Percentiles rank a stretch among this genome's conserved stretches.
Evolutionary conservation across 2,329 filamentous ascomycete species (phyloP).

Genomic region (Talaromyces sp.): DNA sequence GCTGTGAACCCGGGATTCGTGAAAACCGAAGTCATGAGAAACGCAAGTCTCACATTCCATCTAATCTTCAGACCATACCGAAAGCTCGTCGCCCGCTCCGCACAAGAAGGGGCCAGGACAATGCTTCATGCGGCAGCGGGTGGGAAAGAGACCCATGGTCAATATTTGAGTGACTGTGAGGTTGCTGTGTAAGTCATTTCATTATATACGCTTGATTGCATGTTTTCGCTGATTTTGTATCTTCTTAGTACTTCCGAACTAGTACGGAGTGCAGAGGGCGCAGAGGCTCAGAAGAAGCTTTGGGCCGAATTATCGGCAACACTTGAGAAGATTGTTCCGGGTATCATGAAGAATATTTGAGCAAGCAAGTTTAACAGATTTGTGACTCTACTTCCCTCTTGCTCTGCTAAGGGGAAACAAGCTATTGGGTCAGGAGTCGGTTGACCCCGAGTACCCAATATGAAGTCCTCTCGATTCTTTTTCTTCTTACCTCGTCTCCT

Average conservation of each 20-base stretch:
- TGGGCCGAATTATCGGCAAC: conserved; percentile 1
- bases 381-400: background rate
- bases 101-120: conserved; percentile 11
- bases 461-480: too few species aligned
- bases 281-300: conserved; percentile 3
- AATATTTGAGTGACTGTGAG: conserved; percentile 14
- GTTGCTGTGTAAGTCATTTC: conserved; percentile 8
- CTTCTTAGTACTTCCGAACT: background rate
- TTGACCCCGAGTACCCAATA: too few species aligned
- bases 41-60: background rate
- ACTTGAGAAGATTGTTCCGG: conserved; percentile 1
- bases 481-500: too few species aligned
- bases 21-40: conserved; percentile 6
- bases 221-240: background rate
- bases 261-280: conserved; percentile 1
- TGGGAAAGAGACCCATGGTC: conserved; percentile 3
- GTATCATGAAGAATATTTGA: conserved; percentile 1
- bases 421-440: too few species aligned
- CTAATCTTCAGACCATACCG: background rate
- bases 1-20: conserved; percentile 6
- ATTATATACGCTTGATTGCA: background rate
- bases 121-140: conserved; percentile 9
- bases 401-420: too few species aligned
- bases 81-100: conserved; percentile 3
- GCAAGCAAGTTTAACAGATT: background rate